Evolutionary conservation across 768 basidiomycete species (phyloP), one percentile per base, ranked within the genome.

Genomic region (Suillus variegatus): DNA sequence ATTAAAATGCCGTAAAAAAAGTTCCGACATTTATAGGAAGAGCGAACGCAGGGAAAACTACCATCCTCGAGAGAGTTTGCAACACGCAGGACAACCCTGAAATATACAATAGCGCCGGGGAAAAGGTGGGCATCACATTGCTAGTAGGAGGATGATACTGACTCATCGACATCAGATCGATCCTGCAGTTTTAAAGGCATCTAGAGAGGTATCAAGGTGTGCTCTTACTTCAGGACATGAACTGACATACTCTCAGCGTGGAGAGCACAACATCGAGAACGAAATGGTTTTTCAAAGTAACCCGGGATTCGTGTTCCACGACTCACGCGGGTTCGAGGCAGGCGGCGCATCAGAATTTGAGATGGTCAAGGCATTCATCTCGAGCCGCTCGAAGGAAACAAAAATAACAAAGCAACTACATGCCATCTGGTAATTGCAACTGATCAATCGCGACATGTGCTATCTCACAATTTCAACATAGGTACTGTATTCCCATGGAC

Each of bases 21-120:
- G n/a, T n/a, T n/a, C n/a, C n/a, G n/a, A n/a, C n/a, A n/a, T n/a
- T 81, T 14, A 78, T 82, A n/a, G 81, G 81, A 8, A 73, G 76
- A 61, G 77, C 77, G 3, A 80, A 81, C 60, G 74, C 79, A 1
- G 81, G 81, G 0, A 82, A 82, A 66, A 82, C 80, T 0, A 82
- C 81, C 0, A 69, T 82, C 28, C 70, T 80, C 20, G 72, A 80
- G 68, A 75, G 72, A 58, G 73, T 82, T 9, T 80, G 79, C 67
- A 73, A 76, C 62, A 74, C 76, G 6, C 72, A 65, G 1, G 76
- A 80, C 7, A 71, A 75, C 5, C 78, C 79, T 0, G 71, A 64
- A 16, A 72, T 80, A 46, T 69, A 66, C n/a, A 67, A 72, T 66
- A 22, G 61, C 4, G 12, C 61, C 1, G 73, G 74, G 14, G 61